Evolutionary conservation across 2,329 filamentous ascomycete species (phyloP).

Genomic region (Purpureocillium takamizusanense): DNA sequence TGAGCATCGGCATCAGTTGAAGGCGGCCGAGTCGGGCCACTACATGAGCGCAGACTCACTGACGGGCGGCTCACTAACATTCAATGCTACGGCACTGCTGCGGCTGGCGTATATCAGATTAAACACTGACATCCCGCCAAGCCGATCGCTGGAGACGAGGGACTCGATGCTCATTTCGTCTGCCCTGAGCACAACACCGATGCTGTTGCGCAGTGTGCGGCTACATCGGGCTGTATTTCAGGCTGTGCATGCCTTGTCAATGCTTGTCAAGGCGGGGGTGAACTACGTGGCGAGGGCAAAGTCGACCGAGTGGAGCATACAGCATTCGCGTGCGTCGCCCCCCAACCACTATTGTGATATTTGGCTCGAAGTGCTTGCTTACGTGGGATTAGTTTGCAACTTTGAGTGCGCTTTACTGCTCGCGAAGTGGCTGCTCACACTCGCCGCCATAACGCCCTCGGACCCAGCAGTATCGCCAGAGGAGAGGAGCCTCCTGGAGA

Average conservation of each 20-base stretch:
- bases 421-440: slow-evolving; percentile 51
- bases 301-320: slow-evolving; percentile 54
- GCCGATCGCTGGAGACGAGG: slow-evolving; percentile 54
- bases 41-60: slow-evolving; percentile 39
- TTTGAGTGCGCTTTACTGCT: slow-evolving; percentile 53
- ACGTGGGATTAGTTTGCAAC: slow-evolving; percentile 38
- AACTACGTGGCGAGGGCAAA: slow-evolving; percentile 54
- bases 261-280: slow-evolving; percentile 55
- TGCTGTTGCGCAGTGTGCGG: slow-evolving; percentile 48
- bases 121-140: slow-evolving; percentile 55
- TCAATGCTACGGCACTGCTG: slow-evolving; percentile 54
- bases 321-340: slow-evolving; percentile 44
- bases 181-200: slow-evolving; percentile 48
- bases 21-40: slow-evolving; percentile 37
- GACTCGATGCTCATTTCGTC: slow-evolving; percentile 54
- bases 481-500: slow-evolving; percentile 46
- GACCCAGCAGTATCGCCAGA: slow-evolving; percentile 41
- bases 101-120: slow-evolving; percentile 55
- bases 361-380: slow-evolving; percentile 4
- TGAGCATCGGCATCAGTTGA: slow-evolving; percentile 44
- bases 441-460: slow-evolving; percentile 40
- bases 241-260: slow-evolving; percentile 58
- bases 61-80: slow-evolving; percentile 52
- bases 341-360: no score
- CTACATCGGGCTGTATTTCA: slow-evolving; percentile 58